Evolutionary conservation across 2,329 filamentous ascomycete genomes (phyloP), one percentile per base, ranked within the genome.

Genomic region (Zymoseptoria tritici): DNA sequence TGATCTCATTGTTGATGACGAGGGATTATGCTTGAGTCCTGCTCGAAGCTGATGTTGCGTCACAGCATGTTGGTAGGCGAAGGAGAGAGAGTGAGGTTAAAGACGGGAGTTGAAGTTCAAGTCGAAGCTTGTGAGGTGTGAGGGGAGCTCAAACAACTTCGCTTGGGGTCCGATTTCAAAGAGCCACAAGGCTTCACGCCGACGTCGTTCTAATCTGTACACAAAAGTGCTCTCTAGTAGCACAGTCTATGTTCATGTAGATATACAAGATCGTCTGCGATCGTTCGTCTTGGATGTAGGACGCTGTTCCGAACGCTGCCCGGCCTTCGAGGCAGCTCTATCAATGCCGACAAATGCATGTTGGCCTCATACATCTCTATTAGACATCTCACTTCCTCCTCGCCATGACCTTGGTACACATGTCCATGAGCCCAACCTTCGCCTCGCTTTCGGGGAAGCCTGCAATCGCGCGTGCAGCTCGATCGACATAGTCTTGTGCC

Each of bases 391-490:
- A 97, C 76, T 96, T 97, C 74, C 91, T 83, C 70, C 93, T 83
- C 76, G 91, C 87, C 79, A 96, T 85, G 16, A 92, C 91, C 79
- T 96, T 97, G 68, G 87, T 83, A 67, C 91, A 95, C 90, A 97
- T 97, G 71, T 97, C 91, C 52, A 96, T 80, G 49, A 99, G 80
- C 0, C 93, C 93, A 29, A 88, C 84, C 79, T 96, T 97, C 60
- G 94, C 94, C 65, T 97, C 93, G 73, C 91, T 93, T n/a, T 92
- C 87, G 6, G 94, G 94, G 75, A 99, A 96, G 52, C 79, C 78
- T 64, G 83, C 81, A 69, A 99, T 89, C n/a, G 92, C 90, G 4
- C 85, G 82, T 62, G 96, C 89, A 26, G 94, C 94, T 71, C 90
- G 90, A 71, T 94, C 88, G 49, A 89, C 87, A 74, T 96, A 99